Evolutionary conservation across 176 grass and related monocot genomes (phyloP), one percentile per base, ranked within the genome.

Genomic region (Raddia distichophylla): DNA sequence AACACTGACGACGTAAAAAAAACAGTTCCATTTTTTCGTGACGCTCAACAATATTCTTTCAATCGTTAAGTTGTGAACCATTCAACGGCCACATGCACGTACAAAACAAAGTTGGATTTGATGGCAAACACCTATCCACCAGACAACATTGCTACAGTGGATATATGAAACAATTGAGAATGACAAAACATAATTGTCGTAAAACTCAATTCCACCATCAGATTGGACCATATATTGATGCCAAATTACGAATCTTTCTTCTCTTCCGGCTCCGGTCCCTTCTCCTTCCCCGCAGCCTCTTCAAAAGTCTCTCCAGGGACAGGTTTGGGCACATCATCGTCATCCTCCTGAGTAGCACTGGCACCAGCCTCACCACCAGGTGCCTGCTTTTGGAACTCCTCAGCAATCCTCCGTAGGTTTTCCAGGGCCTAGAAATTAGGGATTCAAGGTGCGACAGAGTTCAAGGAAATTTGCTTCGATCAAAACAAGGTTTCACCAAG

Each of bases 231-330:
- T 80, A 27, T 27, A 27, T 27, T 27, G 27, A 27, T 27, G 37
- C 80, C 83, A 79, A 73, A 82, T 72, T 82, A 90, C 10, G 66
- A 67, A 7, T 86, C 78, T 90, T 90, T 90, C 78, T 86, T 89
- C 78, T 78, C 83, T 58, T 89, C 86, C 0, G 12, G 2, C 52
- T 83, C 76, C 1, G 77, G 10, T 27, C 27, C 27, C 27, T 27
- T 27, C 80, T 88, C 82, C 82, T 81, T 86, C 27, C 89, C 83
- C 0, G 85, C 87, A 8, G 87, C 82, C 47, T 81, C 93, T 69
- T 95, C 93, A 15, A 95, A 95, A 4, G 93, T 95, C 82, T 90
- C 70, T 57, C 93, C 93, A 3, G 87, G 71, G 40, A 93, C 87
- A 76, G 93, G 93, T 51, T 95, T 90, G 14, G 93, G 90, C 2